Base-by-base conservation (phyloP, 176 grass and related monocot species). In the Oryza longistaminata region DNA sequence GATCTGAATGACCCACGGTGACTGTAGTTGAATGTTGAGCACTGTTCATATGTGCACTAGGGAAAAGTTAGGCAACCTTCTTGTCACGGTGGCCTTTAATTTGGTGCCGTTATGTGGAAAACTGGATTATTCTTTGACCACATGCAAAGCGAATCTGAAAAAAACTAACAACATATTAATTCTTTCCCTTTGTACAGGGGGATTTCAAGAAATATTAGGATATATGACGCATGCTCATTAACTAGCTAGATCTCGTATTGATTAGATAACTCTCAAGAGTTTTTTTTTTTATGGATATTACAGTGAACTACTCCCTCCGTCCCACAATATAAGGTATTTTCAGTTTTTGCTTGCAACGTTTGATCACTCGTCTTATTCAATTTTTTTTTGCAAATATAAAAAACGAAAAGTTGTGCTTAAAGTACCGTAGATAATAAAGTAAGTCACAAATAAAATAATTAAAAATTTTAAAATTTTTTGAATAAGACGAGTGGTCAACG, bases 1-100 rank as follows among this genome's bases (percentile, higher is more conserved):
- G 74, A 58, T 58, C 31, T 78, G 83, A 72, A 78, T 90, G 88
- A 79, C 84, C 79, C 84, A 78, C 27, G 5, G 21, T 74, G 35
- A 34, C 83, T 87, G 74, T 86, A 82, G 53, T 4, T 86, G 60
- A 74, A 79, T 61, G 74, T 74, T 83, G 74, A 83, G 11, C 60
- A 87, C 46, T 83, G 84, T 29, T 67, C 68, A 74, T 83, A 46
- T 83, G 68, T 74, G 88, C 74, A 87, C 84, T 74, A 79, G 73
- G 49, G 60, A 80, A 77, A 90, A 79, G 84, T 90, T 90, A 90
- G 88, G 88, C 84, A 87, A 42, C 80, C 3, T 82, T 90, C 88
- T 83, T 83, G 72, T 87, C 88, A 83, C 26, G 25, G 2, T 61
- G 74, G 0, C 35, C 68, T 83, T 86, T 82, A 82, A 52, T 72